Conservation (phyloP, 2,329 filamentous ascomycete species). For the Lecanoromycetidae sp. region DNA sequence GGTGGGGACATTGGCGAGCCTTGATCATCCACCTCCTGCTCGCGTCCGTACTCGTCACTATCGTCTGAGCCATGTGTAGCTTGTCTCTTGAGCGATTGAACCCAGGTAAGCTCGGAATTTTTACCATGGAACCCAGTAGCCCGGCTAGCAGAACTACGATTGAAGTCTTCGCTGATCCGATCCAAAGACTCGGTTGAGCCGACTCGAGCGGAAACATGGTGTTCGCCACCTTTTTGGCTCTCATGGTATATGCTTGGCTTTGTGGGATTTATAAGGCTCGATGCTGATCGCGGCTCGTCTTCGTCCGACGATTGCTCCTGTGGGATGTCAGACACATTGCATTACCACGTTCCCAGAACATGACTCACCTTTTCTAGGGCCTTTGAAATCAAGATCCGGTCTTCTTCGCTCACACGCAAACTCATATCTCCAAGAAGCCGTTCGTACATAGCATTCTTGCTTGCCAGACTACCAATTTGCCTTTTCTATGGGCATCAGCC, state of each 20-base stretch:
- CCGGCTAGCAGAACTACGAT: conserved; percentile 9
- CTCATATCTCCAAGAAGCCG: conserved; percentile 10
- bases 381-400: conserved; percentile 9
- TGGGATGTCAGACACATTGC: neutral
- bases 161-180: conserved; percentile 17
- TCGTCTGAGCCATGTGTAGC: neutral
- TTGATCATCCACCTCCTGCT: neutral
- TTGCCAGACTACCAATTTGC: conserved; percentile 13
- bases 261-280: neutral
- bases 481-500: neutral
- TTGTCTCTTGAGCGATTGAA: conserved; percentile 12
- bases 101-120: conserved; percentile 18
- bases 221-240: conserved; percentile 11
- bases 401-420: conserved; percentile 5
- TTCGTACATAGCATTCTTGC: conserved; percentile 12
- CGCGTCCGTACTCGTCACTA: neutral
- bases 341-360: neutral
- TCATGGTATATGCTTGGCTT: neutral
- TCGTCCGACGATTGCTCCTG: conserved; percentile 7
- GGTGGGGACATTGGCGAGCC: neutral
- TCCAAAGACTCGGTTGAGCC: conserved; percentile 17
- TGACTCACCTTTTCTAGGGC: conserved; percentile 12
- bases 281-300: conserved; percentile 5
- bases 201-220: conserved; percentile 10
- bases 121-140: conserved; percentile 19